phyloP scores from a whole-genome alignment of 2,329 filamentous ascomycete species.

The Colletotrichum incanum region DNA sequence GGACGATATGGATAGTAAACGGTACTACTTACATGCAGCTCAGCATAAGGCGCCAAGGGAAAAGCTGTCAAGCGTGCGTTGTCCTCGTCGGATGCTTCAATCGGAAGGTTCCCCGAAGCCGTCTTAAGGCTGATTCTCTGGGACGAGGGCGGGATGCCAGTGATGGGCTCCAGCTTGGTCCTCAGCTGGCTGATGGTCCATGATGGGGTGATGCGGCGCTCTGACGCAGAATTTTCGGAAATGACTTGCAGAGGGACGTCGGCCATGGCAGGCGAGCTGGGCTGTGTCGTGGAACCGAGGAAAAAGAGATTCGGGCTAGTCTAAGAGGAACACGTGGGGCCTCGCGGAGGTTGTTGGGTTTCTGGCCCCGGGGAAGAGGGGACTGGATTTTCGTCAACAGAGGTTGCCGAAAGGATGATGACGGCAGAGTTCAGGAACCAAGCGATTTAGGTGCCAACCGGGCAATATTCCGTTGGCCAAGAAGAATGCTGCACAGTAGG shows the following conservation, averaged over 20 bases:
- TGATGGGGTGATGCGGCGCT: constrained; percentile 91
- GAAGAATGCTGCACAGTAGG: constrained; percentile 32
- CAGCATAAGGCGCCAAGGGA: constrained; percentile 80
- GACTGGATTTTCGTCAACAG: constrained; percentile 12
- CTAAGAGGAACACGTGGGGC: constrained; percentile 47
- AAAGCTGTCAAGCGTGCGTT: constrained; percentile 75
- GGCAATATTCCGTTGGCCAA: constrained; percentile 32
- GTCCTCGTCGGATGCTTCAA: constrained; percentile 83
- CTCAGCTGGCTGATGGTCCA: constrained; percentile 92
- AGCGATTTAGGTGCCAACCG: constrained; percentile 26
- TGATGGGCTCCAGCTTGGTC: constrained; percentile 91
- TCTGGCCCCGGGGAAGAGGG: constrained; percentile 16
- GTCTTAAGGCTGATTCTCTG: constrained; percentile 84
- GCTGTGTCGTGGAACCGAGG: constrained; percentile 18
- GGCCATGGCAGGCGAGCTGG: constrained; percentile 65
- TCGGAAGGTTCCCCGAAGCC: constrained; percentile 72
- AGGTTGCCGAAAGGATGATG: constrained; percentile 5
- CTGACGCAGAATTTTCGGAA: constrained; percentile 84
- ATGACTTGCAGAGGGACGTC: constrained; percentile 84
- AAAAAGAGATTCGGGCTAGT: constrained; percentile 12
- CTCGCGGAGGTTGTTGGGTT: constrained; percentile 22
- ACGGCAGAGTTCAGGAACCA: constrained; percentile 34
- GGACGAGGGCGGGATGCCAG: constrained; percentile 86
- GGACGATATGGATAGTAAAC: not conserved
- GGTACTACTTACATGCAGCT: constrained; percentile 79